Base-by-base conservation (phyloP, 192 early-diverging fungal genomes). In the Coemansia sp. region DNA sequence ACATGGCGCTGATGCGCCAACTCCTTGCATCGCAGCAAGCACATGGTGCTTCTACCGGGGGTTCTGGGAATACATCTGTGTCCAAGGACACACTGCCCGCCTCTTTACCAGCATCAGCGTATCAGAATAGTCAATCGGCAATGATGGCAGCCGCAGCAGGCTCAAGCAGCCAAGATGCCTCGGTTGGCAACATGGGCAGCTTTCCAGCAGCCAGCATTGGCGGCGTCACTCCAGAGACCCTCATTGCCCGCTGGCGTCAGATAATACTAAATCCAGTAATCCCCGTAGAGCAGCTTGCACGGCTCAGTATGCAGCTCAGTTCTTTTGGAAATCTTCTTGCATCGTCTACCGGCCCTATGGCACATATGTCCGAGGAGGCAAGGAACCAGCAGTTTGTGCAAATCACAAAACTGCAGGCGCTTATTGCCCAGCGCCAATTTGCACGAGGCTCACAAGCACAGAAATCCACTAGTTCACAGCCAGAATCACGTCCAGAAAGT, bases 261-360 rank as follows among this genome's bases (percentile, higher is more conserved):
- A 74, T 83, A n/a, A 83, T 83, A 20, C 61, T 70, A 11, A 77
- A 67, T 42, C 80, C 80, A 25, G 57, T 22, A 17, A 77, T 83
- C 2, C 63, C 75, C 0, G 43, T 58, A 22, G 75, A 83, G 50
- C 80, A 73, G 49, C 69, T 83, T 32, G 71, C 69, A 11, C 61
- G 42, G 45, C 69, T 83, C 25, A 83, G 75, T 60, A 77, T 77
- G 71, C 80, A 83, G 71, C 75, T 83, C 25, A 83, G 69, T 22
- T 64, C 72, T 8, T 83, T 71, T 37, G 69, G 75, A 40, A 69
- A 74, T 5, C 42, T 46, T 19, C 66, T 83, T 4, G 65, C 49
- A 10, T 65, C 56, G 39, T 44, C 68, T 3, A 63, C 20, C 5
- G 71, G 70, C 0, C 56, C 58, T 6, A 70, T 69, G 64, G 61